Base-by-base conservation (phyloP, 176 grass and related monocot species). In the Avena insularis region DNA sequence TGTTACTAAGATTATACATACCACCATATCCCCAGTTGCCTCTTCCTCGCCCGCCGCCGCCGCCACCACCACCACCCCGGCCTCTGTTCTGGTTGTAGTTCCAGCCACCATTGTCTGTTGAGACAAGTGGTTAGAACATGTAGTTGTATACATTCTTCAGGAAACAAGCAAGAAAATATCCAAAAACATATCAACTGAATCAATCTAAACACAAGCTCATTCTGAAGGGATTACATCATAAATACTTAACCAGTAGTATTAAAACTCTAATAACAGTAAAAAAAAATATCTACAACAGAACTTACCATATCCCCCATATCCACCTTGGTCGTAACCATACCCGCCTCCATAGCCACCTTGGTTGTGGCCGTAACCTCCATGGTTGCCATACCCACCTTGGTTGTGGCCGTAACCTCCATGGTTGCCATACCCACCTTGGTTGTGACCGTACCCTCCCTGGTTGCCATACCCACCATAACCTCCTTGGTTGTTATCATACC, bases 291-390 rank as follows among this genome's bases (percentile, higher is more conserved):
- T 80, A 76, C 43, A 48, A 69, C 55, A n/a, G 13, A 59, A 87
- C 87, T 87, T 79, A 92, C 92, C 90, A 72, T 91, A 87, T 84
- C 90, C 87, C 81, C 87, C 94, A 79, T 95, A 93, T 85, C 89
- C 87, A 58, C 94, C 93, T 91, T 95, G 93, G 79, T 89, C 86
- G n/a, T 95, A 95, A 59, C 93, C 91, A 91, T 95, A 95, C 19
- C 88, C 87, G 10, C 92, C 87, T 15, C 90, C 89, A 90, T 93
- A 96, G 9, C 89, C 89, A 86, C 87, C 89, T 88, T 96, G 91
- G 81, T 90, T 90, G 71, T 94, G 80, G 45, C 80, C 87, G 47
- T 94, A 94, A 21, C 93, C 93, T 79, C 93, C 93, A 79, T 94
- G 87, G 72, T 86, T 91, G 49, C 89, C 82, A 77, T 90, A 91